Percentiles rank a stretch among this genome's conserved stretches.
Evolutionary conservation across 2,329 filamentous ascomycete genomes (phyloP).

Genomic region (Trichophyton benhamiae): DNA sequence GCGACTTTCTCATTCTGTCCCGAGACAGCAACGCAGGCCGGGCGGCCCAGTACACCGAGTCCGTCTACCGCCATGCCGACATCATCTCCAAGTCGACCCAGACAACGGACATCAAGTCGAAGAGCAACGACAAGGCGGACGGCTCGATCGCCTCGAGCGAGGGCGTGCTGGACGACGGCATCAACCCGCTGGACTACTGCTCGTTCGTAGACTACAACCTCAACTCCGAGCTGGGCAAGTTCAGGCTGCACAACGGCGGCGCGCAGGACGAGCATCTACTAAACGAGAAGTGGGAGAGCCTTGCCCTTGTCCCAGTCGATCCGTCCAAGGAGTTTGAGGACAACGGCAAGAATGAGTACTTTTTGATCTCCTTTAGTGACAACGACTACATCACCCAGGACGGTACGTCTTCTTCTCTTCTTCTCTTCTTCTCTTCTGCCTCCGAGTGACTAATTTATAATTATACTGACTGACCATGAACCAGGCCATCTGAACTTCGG

Average conservation of each 20-base stretch:
- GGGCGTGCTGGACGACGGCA: constrained; percentile 42
- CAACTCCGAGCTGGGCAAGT: constrained; percentile 50
- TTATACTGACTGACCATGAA: constrained; percentile 9
- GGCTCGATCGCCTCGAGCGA: constrained; percentile 37
- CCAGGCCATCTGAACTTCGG: constrained; percentile 47
- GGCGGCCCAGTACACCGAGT: constrained; percentile 38
- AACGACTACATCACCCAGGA: constrained; percentile 67
- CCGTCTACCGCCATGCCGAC: constrained; percentile 56
- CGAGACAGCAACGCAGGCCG: constrained; percentile 51
- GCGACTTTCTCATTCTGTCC: constrained; percentile 47
- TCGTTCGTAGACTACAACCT: constrained; percentile 57
- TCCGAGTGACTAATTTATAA: no score
- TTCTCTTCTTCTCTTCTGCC: neutral
- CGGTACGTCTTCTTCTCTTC: constrained; percentile 29
- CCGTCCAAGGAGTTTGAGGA: constrained; percentile 13
- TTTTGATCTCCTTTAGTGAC: constrained; percentile 55
- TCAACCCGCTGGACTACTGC: constrained; percentile 51
- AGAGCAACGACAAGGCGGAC: constrained; percentile 25
- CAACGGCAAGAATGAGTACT: constrained; percentile 47
- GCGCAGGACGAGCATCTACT: constrained; percentile 45
- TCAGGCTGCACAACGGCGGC: constrained; percentile 58
- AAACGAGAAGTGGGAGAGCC: constrained; percentile 68
- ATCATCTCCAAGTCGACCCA: constrained; percentile 52
- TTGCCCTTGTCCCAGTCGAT: constrained; percentile 48
- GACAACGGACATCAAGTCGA: constrained; percentile 46